Evolutionary conservation across 169 alveolate genomes (phyloP).

Genomic region (Theileria equi): DNA sequence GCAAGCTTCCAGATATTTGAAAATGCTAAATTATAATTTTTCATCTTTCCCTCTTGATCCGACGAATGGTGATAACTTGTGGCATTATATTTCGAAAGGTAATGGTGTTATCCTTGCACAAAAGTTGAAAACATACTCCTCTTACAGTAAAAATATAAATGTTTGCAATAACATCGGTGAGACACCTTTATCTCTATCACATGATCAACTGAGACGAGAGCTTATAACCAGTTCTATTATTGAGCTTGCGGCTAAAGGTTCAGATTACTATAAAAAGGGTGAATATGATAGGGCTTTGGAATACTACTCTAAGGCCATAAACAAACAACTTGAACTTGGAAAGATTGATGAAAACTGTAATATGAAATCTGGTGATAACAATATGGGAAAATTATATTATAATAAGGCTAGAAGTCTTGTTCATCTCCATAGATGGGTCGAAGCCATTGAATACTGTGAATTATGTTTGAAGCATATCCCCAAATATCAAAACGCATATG

Average conservation of each 20-base stretch:
- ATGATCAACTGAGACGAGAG: slow-evolving; percentile 52
- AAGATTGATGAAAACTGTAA: neutral
- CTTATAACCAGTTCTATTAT: slow-evolving; percentile 54
- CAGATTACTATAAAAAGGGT: slow-evolving; percentile 60
- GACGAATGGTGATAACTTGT: slow-evolving; percentile 61
- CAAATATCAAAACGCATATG: slow-evolving; percentile 69
- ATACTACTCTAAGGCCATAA: slow-evolving; percentile 68
- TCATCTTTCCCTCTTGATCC: slow-evolving; percentile 59
- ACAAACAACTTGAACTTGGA: slow-evolving; percentile 52
- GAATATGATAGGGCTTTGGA: slow-evolving; percentile 61
- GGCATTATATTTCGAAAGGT: slow-evolving; percentile 65
- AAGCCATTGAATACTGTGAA: slow-evolving; percentile 69
- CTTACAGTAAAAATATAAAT: slow-evolving; percentile 39
- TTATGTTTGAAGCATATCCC: slow-evolving; percentile 71
- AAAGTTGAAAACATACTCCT: slow-evolving; percentile 46
- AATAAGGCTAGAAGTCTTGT: slow-evolving; percentile 73
- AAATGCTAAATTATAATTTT: slow-evolving; percentile 51
- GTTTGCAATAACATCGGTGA: slow-evolving; percentile 35
- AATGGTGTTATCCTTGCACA: slow-evolving; percentile 50
- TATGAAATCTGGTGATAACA: neutral
- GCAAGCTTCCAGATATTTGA: slow-evolving; percentile 40
- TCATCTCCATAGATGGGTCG: slow-evolving; percentile 74
- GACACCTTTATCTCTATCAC: slow-evolving; percentile 67
- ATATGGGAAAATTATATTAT: slow-evolving; percentile 71
- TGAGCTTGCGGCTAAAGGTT: slow-evolving; percentile 71